Evolutionary conservation across 148 eudicot species (phyloP), one percentile per base, ranked within the genome.

Genomic region (Polygonum aviculare): DNA sequence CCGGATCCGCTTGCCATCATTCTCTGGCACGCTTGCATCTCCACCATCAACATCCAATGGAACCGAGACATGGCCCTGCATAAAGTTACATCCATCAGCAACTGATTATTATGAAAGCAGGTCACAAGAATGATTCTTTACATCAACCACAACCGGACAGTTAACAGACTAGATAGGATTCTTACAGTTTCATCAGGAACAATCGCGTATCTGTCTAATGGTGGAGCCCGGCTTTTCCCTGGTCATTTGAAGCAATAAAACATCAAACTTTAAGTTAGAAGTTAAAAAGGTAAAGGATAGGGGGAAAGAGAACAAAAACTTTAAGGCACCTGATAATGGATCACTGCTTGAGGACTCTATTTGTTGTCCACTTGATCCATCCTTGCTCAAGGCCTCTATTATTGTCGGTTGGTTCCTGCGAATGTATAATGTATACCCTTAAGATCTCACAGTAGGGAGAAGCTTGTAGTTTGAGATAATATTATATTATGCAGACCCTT

Each of bases 1-100:
- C 33, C 94, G 86, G 62, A 92, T 75, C 80, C 96, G 83, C 80
- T 92, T 92, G 47, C 86, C 92, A 60, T 94, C 98, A 57, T 57
- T 88, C 80, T 92, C 96, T 36, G 72, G 72, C 72, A 94, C 98
- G 74, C 88, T 90, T 22, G 84, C 87, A 74, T 94, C 98, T 11
- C 79, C 85, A 36, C 88, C 88, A 48, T 82, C 87, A 19, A 82
- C 84, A 22, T 76, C 69, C 9, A 47, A 69, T 52, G 83, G 50
- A 44, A 59, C 51, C 16, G 77, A 70, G 57, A 75, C 79, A 67
- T 79, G 80, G 21, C 78, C 82, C 74, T 75, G 80, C 74, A 38
- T 31, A 19, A 1, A 19, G 10, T 33, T 31, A 12, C 73, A 6
- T 70, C 39, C 15, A 70, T 41, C 73, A 18, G 47, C 19, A 2